Evolutionary conservation across 2,329 filamentous ascomycete genomes (phyloP).

Genomic region (Tolypocladium paradoxum): DNA sequence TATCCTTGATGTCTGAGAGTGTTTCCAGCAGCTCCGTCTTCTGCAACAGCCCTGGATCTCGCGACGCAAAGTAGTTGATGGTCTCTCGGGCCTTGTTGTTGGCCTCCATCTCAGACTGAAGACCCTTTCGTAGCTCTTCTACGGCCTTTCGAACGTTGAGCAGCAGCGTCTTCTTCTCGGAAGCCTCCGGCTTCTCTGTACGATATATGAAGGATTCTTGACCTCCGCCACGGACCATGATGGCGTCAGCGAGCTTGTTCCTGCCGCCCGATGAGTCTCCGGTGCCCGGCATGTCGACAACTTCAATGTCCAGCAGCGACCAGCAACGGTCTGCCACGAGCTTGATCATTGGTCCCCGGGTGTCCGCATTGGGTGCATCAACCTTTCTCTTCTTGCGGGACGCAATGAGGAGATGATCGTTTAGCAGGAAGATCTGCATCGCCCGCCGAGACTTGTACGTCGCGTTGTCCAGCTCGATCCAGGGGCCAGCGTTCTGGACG

Average conservation of each 20-base stretch:
- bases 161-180: conserved; percentile 70
- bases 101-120: conserved; percentile 79
- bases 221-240: conserved; percentile 79
- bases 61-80: conserved; percentile 74
- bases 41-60: conserved; percentile 65
- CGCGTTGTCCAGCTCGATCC: conserved; percentile 94
- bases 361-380: conserved; percentile 47
- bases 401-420: conserved; percentile 87
- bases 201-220: conserved; percentile 91
- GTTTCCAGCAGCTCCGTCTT: conserved; percentile 73
- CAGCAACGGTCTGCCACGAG: conserved; percentile 91
- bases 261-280: conserved; percentile 41
- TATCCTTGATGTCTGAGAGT: conserved; percentile 68
- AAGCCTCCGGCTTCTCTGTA: conserved; percentile 68
- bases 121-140: conserved; percentile 77
- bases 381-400: conserved; percentile 85
- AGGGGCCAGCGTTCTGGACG: conserved; percentile 80
- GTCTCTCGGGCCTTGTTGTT: conserved; percentile 76
- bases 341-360: conserved; percentile 52
- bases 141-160: conserved; percentile 87
- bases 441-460: conserved; percentile 89
- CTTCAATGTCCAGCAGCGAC: conserved; percentile 84
- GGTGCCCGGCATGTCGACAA: conserved; percentile 72
- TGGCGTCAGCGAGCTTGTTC: conserved; percentile 67
- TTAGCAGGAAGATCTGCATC: conserved; percentile 85